Conservation (phyloP, 2,329 filamentous ascomycete species). For the Aspergillus sp. region DNA sequence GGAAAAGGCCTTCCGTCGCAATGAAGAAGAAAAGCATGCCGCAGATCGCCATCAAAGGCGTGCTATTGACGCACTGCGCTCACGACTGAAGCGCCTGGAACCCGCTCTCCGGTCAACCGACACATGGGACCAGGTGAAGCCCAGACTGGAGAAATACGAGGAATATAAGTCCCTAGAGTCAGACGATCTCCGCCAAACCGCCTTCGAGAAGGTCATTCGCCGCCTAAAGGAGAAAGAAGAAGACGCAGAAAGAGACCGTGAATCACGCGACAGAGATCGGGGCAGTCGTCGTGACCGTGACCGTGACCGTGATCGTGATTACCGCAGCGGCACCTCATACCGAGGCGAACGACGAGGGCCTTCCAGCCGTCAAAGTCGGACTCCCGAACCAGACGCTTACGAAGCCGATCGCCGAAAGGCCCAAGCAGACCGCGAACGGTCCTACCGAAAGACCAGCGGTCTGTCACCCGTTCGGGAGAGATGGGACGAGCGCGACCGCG, state of each 20-base stretch:
- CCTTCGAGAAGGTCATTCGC: conserved; percentile 89
- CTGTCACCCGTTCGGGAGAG: conserved; percentile 50
- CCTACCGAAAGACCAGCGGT: conserved; percentile 79
- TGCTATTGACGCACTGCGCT: conserved; percentile 79
- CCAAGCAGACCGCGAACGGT: conserved; percentile 88
- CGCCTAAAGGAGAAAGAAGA: conserved; percentile 91
- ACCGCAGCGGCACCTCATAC: conserved; percentile 44
- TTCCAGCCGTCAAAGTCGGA: conserved; percentile 68
- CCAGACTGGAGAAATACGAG: conserved; percentile 74
- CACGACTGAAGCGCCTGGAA: conserved; percentile 83
- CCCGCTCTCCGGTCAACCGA: conserved; percentile 76
- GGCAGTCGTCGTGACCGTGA: conserved; percentile 50
- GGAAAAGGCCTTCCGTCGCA: conserved; percentile 79
- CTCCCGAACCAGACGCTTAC: conserved; percentile 89
- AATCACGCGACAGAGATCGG: conserved; percentile 49
- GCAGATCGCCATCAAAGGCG: conserved; percentile 83
- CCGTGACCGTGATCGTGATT: conserved; percentile 59
- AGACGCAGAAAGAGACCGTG: conserved; percentile 65
- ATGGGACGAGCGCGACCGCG: conserved; percentile 39
- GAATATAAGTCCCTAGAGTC: conserved; percentile 82
- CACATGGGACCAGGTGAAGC: conserved; percentile 83
- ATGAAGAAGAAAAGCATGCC: conserved; percentile 78
- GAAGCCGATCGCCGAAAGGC: conserved; percentile 93
- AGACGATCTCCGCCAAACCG: conserved; percentile 77
- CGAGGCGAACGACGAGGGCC: conserved; percentile 40